These are phyloP conservation scores for Sapria himalayana DNA, from an alignment of 345 rosid genomes.

Conservation along the genomic window DNA sequence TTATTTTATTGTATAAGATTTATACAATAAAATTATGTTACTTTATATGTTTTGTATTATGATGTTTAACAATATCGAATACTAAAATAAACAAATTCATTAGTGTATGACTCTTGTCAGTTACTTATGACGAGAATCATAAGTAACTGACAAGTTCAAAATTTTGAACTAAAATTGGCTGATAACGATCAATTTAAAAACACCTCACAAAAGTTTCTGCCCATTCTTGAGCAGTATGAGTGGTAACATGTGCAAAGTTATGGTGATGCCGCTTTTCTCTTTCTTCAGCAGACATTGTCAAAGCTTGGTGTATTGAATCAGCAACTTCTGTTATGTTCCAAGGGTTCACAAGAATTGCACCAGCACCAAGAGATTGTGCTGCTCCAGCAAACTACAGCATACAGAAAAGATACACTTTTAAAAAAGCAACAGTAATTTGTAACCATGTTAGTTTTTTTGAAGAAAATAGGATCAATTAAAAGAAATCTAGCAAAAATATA, in stretches of 20 bases:
- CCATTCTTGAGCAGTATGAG: constrained; percentile 97
- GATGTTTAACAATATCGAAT: too few species aligned
- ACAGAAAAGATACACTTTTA: neutral
- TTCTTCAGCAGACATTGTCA: constrained; percentile 61
- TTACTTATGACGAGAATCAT: too few species aligned
- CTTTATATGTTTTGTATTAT: too few species aligned
- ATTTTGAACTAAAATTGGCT: too few species aligned
- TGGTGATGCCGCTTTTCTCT: constrained; percentile 83
- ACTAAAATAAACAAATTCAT: too few species aligned
- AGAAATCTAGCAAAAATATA: too few species aligned
- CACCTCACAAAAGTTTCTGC: constrained; percentile 98
- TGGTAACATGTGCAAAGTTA: constrained; percentile 56
- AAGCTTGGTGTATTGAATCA: constrained; percentile 63
- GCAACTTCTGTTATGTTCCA: constrained; percentile 99
- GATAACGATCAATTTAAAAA: neutral
- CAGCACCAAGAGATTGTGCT: constrained; percentile 98
- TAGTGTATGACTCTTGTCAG: too few species aligned
- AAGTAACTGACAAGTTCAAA: too few species aligned
- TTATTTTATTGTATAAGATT: too few species aligned
- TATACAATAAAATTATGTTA: too few species aligned
- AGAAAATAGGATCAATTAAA: constrained; percentile 1
- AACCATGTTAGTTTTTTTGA: too few species aligned
- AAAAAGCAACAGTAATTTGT: neutral
- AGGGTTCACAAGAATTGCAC: constrained; percentile 93
- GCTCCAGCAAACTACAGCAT: constrained; percentile 86